Evolutionary conservation across 2,329 filamentous ascomycete genomes (phyloP).

Genomic region (Scytalidium lignicola): DNA sequence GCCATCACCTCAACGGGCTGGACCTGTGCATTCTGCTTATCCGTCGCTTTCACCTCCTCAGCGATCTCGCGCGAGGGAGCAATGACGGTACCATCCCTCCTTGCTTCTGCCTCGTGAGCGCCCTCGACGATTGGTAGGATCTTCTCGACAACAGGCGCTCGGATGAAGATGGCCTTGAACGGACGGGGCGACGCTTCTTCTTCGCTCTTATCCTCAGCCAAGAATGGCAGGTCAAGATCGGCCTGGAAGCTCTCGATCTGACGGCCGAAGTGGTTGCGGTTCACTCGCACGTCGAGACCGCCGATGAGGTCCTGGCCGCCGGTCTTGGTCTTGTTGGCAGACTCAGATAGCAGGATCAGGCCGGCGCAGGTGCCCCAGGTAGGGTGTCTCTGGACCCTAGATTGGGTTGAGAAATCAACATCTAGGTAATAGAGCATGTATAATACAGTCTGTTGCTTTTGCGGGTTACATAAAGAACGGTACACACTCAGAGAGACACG

Average conservation of each 20-base stretch:
- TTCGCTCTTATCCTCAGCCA: conserved; percentile 32
- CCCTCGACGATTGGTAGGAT: conserved; percentile 47
- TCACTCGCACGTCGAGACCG: conserved; percentile 83
- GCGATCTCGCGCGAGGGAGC: conserved; percentile 19
- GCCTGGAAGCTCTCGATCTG: conserved; percentile 90
- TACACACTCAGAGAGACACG: too few relatives aligned
- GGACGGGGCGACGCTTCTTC: conserved; percentile 29
- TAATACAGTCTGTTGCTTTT: too few relatives aligned
- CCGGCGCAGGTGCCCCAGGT: conserved; percentile 97
- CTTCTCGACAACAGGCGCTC: conserved; percentile 87
- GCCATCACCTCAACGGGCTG: conserved; percentile 44
- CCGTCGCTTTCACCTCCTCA: conserved; percentile 13
- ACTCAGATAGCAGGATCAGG: conserved; percentile 82
- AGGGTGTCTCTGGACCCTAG: conserved; percentile 68
- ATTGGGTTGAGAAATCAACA: neutral
- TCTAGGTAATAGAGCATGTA: conserved; percentile 1
- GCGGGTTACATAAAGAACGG: too few relatives aligned
- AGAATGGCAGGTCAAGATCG: conserved; percentile 66
- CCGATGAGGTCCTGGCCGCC: conserved; percentile 92
- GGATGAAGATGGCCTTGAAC: conserved; percentile 86
- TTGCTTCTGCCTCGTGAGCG: conserved; percentile 32
- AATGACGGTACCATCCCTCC: conserved; percentile 33
- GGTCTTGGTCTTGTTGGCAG: conserved; percentile 81
- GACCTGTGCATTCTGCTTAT: conserved; percentile 8
- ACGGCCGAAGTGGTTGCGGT: conserved; percentile 90